A percentile compares a stretch with the other conserved stretches of the same genome.
These are phyloP conservation scores for Penicillium verhagenii DNA, from an alignment of 495 filamentous ascomycete species.

Conservation along the genomic window DNA sequence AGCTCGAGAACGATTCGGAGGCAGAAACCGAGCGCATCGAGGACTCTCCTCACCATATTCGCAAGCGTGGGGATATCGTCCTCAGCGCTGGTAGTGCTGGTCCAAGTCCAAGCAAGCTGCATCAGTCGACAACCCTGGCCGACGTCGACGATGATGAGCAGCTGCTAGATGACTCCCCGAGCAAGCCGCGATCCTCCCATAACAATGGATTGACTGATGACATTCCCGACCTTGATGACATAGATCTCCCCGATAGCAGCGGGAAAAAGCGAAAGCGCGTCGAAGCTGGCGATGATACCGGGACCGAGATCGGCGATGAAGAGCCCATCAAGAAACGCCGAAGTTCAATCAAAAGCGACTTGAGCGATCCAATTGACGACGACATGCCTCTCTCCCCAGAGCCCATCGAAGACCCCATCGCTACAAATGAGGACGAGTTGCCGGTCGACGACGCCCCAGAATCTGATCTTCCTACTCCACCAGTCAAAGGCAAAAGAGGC, in stretches of 20 bases:
- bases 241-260: conserved; percentile 29
- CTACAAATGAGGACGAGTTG: conserved; percentile 36
- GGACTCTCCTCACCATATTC: conserved; percentile 78
- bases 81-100: conserved; percentile 50
- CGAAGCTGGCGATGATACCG: conserved; percentile 39
- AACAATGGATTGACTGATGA: conserved; percentile 33
- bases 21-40: conserved; percentile 96
- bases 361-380: conserved; percentile 39
- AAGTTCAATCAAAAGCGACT: conserved; percentile 44
- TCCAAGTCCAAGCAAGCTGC: conserved; percentile 67
- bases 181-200: conserved; percentile 37
- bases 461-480: conserved; percentile 30
- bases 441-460: conserved; percentile 39
- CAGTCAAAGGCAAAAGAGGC: conserved; percentile 36
- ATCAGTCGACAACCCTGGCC: conserved; percentile 48
- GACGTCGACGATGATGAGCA: conserved; percentile 45
- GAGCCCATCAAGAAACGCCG: conserved; percentile 46
- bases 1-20: conserved; percentile 80
- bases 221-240: conserved; percentile 29
- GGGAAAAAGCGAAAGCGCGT: conserved; percentile 51
- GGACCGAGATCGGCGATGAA: conserved; percentile 43
- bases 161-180: conserved; percentile 40
- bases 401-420: conserved; percentile 34
- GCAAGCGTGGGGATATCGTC: conserved; percentile 58
- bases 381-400: conserved; percentile 22